phyloP scores from a whole-genome alignment of 768 basidiomycete genomes.

The Mycena floridula region DNA sequence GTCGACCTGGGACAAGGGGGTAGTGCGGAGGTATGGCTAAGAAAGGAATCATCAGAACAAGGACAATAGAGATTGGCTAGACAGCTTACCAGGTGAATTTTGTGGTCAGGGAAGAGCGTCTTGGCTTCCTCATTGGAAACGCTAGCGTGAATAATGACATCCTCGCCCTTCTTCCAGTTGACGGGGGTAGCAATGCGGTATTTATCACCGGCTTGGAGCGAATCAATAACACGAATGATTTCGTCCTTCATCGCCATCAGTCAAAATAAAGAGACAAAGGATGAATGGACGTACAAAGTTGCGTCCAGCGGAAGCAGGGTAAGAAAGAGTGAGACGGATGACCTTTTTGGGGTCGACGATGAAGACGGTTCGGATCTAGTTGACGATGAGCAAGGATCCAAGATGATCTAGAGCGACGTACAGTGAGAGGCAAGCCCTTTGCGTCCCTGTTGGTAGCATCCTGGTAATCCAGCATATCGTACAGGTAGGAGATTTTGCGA shows the following conservation, averaged over 20 bases:
- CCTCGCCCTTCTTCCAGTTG: constrained; percentile 91
- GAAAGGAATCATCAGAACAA: constrained; percentile 1
- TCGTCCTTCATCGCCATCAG: constrained; percentile 32
- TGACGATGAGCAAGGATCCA: neutral
- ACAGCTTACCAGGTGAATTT: constrained; percentile 63
- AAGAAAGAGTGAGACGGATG: constrained; percentile 84
- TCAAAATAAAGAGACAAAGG: neutral
- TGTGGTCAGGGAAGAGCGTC: constrained; percentile 81
- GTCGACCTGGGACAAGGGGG: constrained; percentile 28
- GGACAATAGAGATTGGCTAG: neutral
- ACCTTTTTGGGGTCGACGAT: constrained; percentile 95
- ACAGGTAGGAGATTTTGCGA: constrained; percentile 76
- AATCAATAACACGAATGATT: constrained; percentile 74
- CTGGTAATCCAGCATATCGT: constrained; percentile 96
- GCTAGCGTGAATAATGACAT: constrained; percentile 87
- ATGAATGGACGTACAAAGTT: constrained; percentile 50
- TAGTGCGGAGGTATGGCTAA: constrained; percentile 86
- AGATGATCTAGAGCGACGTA: constrained; percentile 19
- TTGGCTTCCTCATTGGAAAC: constrained; percentile 87
- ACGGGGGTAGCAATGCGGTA: constrained; percentile 84
- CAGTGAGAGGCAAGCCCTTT: constrained; percentile 93
- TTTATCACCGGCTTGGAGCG: constrained; percentile 88
- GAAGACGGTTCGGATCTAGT: constrained; percentile 90
- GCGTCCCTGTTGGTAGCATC: constrained; percentile 85
- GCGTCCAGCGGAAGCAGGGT: constrained; percentile 94